These are phyloP conservation scores for Triticum aestivum DNA, from an alignment of 176 grass and related monocot species.

Conservation along the genomic window IWGSC_CS_RefSeq_v2.1 NC_057794.1:105158793-105159292, in stretches of 20 bases:
- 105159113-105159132: neutral
- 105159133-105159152: neutral
- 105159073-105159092: neutral
- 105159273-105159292: neutral
- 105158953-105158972: conserved; percentile 58
- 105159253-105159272: conserved; percentile 4
- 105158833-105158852: conserved; percentile 77
- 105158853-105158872: conserved; percentile 60
- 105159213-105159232: neutral
- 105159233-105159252: conserved; percentile 2
- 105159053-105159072: neutral
- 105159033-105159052: neutral
- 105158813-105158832: conserved; percentile 58
- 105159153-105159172: conserved; percentile 9
- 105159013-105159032: neutral
- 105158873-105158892: conserved; percentile 73
- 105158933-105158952: conserved; percentile 45
- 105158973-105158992: conserved; percentile 64
- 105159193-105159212: conserved; percentile 1
- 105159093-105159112: neutral
- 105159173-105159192: neutral
- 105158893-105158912: conserved; percentile 80
- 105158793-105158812: conserved; percentile 56
- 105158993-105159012: conserved; percentile 35
- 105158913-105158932: conserved; percentile 65